Evolutionary conservation across 495 filamentous ascomycete genomes (phyloP), one percentile per base, ranked within the genome.

Genomic region (Aspergillus campestris): DNA sequence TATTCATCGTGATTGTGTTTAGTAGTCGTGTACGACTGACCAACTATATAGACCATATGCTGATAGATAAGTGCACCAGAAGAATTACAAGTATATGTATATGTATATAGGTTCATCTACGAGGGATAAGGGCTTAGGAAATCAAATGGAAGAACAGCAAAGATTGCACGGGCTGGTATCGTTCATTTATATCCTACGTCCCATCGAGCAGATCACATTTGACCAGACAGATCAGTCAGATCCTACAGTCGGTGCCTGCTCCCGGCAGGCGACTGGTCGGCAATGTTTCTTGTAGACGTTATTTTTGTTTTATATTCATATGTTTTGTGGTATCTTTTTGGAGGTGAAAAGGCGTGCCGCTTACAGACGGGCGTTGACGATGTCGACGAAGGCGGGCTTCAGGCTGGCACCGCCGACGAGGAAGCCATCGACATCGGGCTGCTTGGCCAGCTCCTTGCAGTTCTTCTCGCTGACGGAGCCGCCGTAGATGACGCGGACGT

Each of bases 381-480:
- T 84, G 55, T 84, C 80, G 51, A 83, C 70, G 64, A 84, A 96
- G 56, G 90, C 92, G 57, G 92, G 92, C 81, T 98, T 98, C 74
- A 98, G 79, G 71, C 87, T 94, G 54, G 92, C 92, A 68, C 92
- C 92, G 56, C 92, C 92, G 60, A 98, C 92, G 57, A 98, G 79
- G 78, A 98, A 98, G 14, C 92, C 92, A 67, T 98, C 92, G 67
- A 98, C 91, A 74, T 98, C 94, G 48, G 75, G 63, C 79, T 96
- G 79, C 72, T 84, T 86, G 54, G 85, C 84, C 57, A 98, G 79
- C 27, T 96, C 91, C 59, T 80, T 82, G 75, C 87, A 92, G 81
- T 98, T 98, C 85, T 95, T 95, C 75, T 94, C 92, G 61, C 77
- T 95, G 53, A 98, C 92, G 58, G 85, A 91, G 52, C 92, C 92